Percentiles rank a stretch among this genome's conserved stretches.
phyloP scores from a whole-genome alignment of 495 filamentous ascomycete species.

The Annulohypoxylon maeteangense region DNA sequence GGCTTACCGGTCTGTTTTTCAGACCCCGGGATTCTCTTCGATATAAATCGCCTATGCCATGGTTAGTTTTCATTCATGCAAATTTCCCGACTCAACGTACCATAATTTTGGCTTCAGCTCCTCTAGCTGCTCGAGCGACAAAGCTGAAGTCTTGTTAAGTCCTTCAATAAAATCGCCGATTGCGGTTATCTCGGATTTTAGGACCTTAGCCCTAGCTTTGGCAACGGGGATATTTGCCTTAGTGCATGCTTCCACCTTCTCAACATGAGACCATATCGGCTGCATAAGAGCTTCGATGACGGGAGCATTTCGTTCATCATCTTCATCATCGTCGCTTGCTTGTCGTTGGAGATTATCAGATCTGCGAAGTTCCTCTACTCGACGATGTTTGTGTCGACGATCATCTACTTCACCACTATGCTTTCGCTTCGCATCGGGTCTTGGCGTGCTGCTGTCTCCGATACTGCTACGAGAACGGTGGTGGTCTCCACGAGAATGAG shows the following conservation, averaged over 20 bases:
- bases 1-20: conserved; percentile 45
- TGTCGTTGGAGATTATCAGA: conserved; percentile 46
- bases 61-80: conserved; percentile 11
- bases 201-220: conserved; percentile 58
- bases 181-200: conserved; percentile 57
- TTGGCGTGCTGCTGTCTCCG: conserved; percentile 55
- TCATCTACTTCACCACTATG: conserved; percentile 50
- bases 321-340: conserved; percentile 49
- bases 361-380: conserved; percentile 49
- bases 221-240: conserved; percentile 56
- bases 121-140: conserved; percentile 49
- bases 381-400: conserved; percentile 50
- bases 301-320: conserved; percentile 53
- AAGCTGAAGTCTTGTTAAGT: conserved; percentile 51
- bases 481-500: conserved; percentile 55
- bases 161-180: conserved; percentile 59
- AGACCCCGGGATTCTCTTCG: conserved; percentile 48
- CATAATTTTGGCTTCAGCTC: conserved; percentile 59
- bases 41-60: conserved; percentile 45
- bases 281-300: conserved; percentile 58
- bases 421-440: conserved; percentile 60
- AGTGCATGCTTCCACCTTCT: conserved; percentile 54
- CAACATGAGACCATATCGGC: conserved; percentile 56
- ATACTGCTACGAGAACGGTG: conserved; percentile 60
- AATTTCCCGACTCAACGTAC: conserved; percentile 41